A percentile compares a stretch with the other conserved stretches of the same genome.
phyloP scores from a whole-genome alignment of 2,329 filamentous ascomycete genomes.

The Trichoderma harzianum region DNA sequence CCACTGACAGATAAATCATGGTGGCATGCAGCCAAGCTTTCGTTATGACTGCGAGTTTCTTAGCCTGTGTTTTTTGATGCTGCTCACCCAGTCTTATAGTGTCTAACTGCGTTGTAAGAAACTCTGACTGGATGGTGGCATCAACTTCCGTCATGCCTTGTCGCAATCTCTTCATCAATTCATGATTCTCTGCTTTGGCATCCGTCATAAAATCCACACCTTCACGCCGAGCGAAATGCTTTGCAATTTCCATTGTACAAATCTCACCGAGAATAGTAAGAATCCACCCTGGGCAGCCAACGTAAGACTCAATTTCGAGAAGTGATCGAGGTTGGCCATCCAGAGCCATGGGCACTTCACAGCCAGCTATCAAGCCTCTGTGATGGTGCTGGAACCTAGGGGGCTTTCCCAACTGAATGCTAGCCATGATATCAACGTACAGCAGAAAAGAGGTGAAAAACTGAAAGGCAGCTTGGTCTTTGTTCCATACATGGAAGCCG shows the following conservation, averaged over 20 bases:
- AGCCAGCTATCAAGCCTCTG: background rate
- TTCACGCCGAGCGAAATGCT: background rate
- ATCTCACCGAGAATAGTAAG: background rate
- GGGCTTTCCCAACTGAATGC: background rate
- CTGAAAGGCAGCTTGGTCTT: slow-evolving; percentile 35
- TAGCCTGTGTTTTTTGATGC: background rate
- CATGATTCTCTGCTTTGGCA: background rate
- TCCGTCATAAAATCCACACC: background rate
- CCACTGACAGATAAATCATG: background rate
- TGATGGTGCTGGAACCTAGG: background rate
- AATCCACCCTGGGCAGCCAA: slow-evolving; percentile 3
- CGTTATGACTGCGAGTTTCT: background rate
- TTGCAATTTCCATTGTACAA: background rate
- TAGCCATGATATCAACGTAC: slow-evolving; percentile 21
- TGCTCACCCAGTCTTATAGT: background rate
- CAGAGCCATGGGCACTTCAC: background rate
- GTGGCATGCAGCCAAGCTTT: background rate
- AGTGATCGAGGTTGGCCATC: background rate
- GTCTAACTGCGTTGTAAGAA: background rate
- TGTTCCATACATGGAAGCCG: slow-evolving; percentile 29
- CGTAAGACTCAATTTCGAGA: background rate
- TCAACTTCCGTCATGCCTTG: background rate
- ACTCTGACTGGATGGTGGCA: background rate
- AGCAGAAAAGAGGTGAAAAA: slow-evolving; percentile 36
- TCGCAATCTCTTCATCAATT: background rate